Evolutionary conservation across 2,329 filamentous ascomycete genomes (phyloP).

Genomic region (Madurella fahalii): DNA sequence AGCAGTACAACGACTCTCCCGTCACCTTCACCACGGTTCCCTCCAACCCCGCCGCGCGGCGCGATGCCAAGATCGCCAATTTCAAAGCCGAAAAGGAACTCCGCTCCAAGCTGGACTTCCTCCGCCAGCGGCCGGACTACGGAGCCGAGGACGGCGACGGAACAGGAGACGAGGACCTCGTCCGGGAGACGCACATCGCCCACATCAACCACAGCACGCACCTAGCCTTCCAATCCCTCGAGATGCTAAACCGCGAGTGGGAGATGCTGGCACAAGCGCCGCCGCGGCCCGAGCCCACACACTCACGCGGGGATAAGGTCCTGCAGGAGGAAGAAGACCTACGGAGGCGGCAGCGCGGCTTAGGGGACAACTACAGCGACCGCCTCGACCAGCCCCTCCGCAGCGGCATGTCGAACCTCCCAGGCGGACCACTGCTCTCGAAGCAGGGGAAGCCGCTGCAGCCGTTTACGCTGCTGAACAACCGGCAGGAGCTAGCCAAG

Average conservation of each 20-base stretch:
- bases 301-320: conserved; percentile 20
- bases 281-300: conserved; percentile 36
- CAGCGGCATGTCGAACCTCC: conserved; percentile 40
- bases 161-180: conserved; percentile 77
- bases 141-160: conserved; percentile 58
- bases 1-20: conserved; percentile 68
- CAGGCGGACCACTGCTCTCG: conserved; percentile 68
- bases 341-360: conserved; percentile 33
- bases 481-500: conserved; percentile 67
- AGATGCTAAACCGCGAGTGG: conserved; percentile 78
- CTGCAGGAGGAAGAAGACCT: conserved; percentile 41
- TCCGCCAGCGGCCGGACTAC: conserved; percentile 44
- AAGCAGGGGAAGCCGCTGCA: conserved; percentile 78
- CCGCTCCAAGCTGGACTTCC: conserved; percentile 69
- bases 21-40: conserved; percentile 69
- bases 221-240: conserved; percentile 80
- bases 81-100: conserved; percentile 84
- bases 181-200: conserved; percentile 73
- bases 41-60: conserved; percentile 58
- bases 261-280: conserved; percentile 77
- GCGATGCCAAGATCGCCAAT: conserved; percentile 80
- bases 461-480: conserved; percentile 82
- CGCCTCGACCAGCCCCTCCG: conserved; percentile 65
- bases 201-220: conserved; percentile 71
- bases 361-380: conserved; percentile 56